Evolutionary conservation across 2,329 filamentous ascomycete genomes (phyloP), one percentile per base, ranked within the genome.

Genomic region (Fonsecaea pedrosoi): DNA sequence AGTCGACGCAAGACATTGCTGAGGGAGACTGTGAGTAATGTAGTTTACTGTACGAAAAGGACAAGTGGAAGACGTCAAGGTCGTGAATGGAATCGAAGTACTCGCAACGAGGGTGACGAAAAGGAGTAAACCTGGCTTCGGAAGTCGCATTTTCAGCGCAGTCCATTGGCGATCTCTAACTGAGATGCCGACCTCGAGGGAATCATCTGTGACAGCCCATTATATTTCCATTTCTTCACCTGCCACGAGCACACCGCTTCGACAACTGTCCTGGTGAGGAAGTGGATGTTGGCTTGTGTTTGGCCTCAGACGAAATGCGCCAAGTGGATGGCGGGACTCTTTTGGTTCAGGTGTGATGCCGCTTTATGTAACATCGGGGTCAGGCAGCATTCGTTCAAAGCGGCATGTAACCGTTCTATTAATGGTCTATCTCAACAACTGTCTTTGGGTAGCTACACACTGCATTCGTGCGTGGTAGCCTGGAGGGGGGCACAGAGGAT

Each of bases 21-120:
- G 90, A 10, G 90, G 90, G 45, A 94, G 80, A 1, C 86, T 88
- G 72, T 94, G 90, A 10, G 90, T 94, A 69, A 94, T 92, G 78
- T 94, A 92, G 78, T 94, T 94, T 75, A 92, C 88, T 1, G 89
- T 92, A 71, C 86, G 86, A 68, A 78, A 83, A 12, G 78, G 79
- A 75, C 83, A 85, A 57, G 79, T 81, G 21, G 77, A 62, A 38
- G 65, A 54, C 15, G 65, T 57, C 15, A 60, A 61, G 18, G 60
- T 30, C 12, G 42, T 54, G 42, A 61, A 53, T 50, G 63, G 40
- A 32, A 37, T 64, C 21, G 60, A 50, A 2, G 65, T 45, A 32
- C 38, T 37, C 10, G 40, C 59, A 37, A 18, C 15, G 54, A 25
- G 59, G 32, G 6, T 15, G 34, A 69, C 4, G 38, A 69, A 32